Conservation (phyloP, 1,284 basidiomycete species). For the Ustilago cynodontis region DNA sequence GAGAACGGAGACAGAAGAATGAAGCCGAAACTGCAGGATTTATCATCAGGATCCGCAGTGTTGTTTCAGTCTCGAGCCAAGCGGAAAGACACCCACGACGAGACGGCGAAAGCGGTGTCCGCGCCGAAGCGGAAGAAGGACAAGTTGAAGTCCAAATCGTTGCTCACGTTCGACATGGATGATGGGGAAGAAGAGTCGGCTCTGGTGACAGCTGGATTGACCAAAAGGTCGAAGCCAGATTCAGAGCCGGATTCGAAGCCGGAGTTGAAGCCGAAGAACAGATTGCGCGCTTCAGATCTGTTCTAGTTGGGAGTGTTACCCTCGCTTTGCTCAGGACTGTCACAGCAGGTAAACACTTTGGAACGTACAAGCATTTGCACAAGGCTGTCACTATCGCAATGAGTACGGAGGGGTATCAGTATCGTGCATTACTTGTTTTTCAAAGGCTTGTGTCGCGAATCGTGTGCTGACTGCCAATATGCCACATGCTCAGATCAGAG, state of each 20-base stretch:
- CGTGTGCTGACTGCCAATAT: too few relatives aligned
- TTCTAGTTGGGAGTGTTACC: too few relatives aligned
- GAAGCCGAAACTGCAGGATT: conserved; percentile 34
- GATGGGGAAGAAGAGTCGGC: conserved; percentile 65
- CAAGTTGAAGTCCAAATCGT: conserved; percentile 19
- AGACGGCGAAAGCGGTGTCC: conserved; percentile 79
- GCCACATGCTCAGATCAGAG: too few relatives aligned
- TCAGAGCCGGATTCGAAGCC: neutral
- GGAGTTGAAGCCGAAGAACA: conserved; percentile 10
- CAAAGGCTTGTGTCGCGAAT: too few relatives aligned
- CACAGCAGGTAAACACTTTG: too few relatives aligned
- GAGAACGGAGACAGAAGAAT: too few relatives aligned
- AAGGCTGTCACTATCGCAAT: too few relatives aligned
- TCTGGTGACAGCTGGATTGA: neutral
- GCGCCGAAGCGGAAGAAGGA: conserved; percentile 72
- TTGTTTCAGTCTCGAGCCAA: conserved; percentile 32
- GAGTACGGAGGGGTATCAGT: too few relatives aligned
- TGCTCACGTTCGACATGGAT: conserved; percentile 50
- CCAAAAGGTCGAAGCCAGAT: too few relatives aligned
- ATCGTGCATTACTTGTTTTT: too few relatives aligned
- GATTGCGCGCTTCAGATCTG: conserved; percentile 33
- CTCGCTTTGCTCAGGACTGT: too few relatives aligned
- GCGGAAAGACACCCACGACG: conserved; percentile 14
- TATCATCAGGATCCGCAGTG: conserved; percentile 14
- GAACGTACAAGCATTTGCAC: too few relatives aligned